Evolutionary conservation across 495 filamentous ascomycete species (phyloP), one percentile per base, ranked within the genome.

Genomic region (Gamarada debralockiae): DNA sequence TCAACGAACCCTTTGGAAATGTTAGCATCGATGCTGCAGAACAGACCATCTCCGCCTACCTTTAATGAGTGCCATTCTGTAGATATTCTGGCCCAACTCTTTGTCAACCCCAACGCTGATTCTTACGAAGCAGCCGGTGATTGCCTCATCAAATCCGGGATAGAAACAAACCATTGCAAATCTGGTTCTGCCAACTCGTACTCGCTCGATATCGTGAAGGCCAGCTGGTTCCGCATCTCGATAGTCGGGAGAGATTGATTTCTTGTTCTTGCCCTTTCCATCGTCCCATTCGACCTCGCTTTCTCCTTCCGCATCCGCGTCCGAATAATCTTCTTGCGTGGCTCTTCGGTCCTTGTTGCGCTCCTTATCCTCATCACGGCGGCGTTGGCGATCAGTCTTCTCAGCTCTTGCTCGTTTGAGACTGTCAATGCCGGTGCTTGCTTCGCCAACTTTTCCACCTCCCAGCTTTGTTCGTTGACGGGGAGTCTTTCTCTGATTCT

Each of bases 151-250:
- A 50, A 99, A 96, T 10, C 84, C 85, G 18, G 93, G 93, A 55
- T 88, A 89, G 72, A 93, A 96, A 72, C 89, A 95, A 37, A 95
- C 84, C 61, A 88, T 80, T 4, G 83, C 84, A 59, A 97, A 91
- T 58, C 87, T 85, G 54, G 72, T 81, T 29, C 95, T 80, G 18
- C 92, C 89, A 52, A 98, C 75, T 52, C 88, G 82, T 53, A 88
- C 78, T 42, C 86, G 83, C 59, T 96, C 86, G 55, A 95, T 77
- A 61, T 98, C 90, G 2, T 76, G 71, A n/a, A 96, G 74, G 10
- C 83, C 81, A 12, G 87, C 83, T 12, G 80, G 84, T 18, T 74
- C 74, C 10, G 49, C 67, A 62, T 77, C 75, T 31, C 68, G 73
- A 39, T 65, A 55, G 51, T 78, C 78, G 15, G 78, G 76, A 1